phyloP scores from a whole-genome alignment of 1,284 basidiomycete species.

The Macrocybe sp. region DNA sequence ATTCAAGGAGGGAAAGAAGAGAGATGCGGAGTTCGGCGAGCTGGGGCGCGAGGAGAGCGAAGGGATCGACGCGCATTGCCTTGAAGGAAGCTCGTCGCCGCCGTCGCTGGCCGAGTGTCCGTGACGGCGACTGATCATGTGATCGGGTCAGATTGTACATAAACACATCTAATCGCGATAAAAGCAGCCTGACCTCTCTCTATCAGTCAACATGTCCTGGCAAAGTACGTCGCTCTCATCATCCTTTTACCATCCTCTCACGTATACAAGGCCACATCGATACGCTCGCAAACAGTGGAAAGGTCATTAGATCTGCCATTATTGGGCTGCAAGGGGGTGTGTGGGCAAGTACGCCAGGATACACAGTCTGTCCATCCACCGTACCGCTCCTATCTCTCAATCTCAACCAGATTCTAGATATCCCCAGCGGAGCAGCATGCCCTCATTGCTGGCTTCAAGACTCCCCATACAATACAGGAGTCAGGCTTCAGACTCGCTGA shows the following conservation, averaged over 20 bases:
- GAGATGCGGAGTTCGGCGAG: constrained; percentile 71
- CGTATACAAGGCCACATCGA: constrained; percentile 76
- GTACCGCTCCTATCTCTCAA: neutral
- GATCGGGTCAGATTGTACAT: too few species aligned
- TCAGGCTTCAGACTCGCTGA: constrained; percentile 69
- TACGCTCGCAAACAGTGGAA: constrained; percentile 73
- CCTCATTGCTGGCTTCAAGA: constrained; percentile 50
- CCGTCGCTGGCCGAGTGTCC: too few species aligned
- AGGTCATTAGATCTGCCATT: constrained; percentile 79
- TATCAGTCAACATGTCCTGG: constrained; percentile 21
- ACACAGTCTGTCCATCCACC: constrained; percentile 50
- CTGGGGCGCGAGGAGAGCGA: constrained; percentile 66
- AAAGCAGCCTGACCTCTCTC: too few species aligned
- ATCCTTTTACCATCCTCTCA: constrained; percentile 4
- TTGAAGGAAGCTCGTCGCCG: too few species aligned
- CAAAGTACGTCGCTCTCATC: constrained; percentile 16
- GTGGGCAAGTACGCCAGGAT: constrained; percentile 80
- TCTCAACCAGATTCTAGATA: constrained; percentile 43
- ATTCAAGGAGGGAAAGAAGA: constrained; percentile 78
- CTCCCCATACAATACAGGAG: constrained; percentile 42
- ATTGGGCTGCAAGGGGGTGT: constrained; percentile 82
- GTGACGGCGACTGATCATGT: too few species aligned
- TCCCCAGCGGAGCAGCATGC: constrained; percentile 72
- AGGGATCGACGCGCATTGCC: constrained; percentile 45
- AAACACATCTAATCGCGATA: too few species aligned